Base-by-base conservation (phyloP, 208 protist genomes). In the Trypanosoma brucei region DNA sequence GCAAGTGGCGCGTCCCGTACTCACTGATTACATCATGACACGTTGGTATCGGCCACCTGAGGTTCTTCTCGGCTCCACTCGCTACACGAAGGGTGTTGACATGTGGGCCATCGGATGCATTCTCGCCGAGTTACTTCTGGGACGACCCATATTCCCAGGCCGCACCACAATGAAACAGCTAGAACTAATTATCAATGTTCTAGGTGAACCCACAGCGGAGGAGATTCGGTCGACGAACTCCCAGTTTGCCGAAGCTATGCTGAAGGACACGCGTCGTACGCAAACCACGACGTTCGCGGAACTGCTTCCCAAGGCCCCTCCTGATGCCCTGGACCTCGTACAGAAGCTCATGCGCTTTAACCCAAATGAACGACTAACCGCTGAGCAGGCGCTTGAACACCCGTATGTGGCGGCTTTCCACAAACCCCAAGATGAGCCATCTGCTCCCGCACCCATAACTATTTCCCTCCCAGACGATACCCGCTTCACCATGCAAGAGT, bases 81-180 rank as follows among this genome's bases (percentile, higher is more conserved):
- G 82, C 30, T 99, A 98, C 81, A 97, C 93, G 7, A 96, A 98
- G 55, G 93, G 92, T 38, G 96, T 99, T 33, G 98, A 99, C 65
- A 99, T 99, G 84, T 99, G 98, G 98, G 93, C 94, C 0, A 84
- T 99, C 3, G 98, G 98, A 3, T 99, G 98, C 83, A 99, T 99
- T 60, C 69, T 99, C 3, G 97, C 92, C 0, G 98, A 99, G 74
- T 70, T 99, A 13, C 68, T 98, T 7, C 68, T 88, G 7, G 96
- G 95, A 2, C 96, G 96, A 54, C 95, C 97, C 31, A 92, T 98
- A 38, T 98, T 98, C 65, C 94, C 95, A 2, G 97, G 97, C 11
- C 94, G 83, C 39, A 95, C 88, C 22, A 99, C 97, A 0, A 97
- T 96, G 69, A 98, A 99, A 66, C 98, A 99, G 81, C 81, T 99